Evolutionary conservation across 1,139 yeast genomes (phyloP).

Genomic region (Yamadazyma sp.): DNA sequence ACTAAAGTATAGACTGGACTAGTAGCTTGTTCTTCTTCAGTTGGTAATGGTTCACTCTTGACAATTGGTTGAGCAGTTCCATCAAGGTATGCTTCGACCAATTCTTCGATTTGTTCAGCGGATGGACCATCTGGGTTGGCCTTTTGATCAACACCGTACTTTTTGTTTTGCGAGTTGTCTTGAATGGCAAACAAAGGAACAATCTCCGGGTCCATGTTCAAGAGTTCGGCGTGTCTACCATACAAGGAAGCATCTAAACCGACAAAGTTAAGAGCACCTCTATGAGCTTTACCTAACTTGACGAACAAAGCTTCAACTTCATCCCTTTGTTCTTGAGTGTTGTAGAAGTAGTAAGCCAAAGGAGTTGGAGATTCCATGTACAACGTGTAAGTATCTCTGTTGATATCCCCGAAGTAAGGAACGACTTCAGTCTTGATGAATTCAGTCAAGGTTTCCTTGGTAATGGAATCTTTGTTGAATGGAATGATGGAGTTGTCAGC

Average conservation of each 20-base stretch:
- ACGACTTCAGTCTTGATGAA: conserved; percentile 71
- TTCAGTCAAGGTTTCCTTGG: conserved; percentile 39
- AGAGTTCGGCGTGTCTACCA: conserved; percentile 87
- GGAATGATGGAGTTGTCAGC: conserved; percentile 31
- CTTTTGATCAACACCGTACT: conserved; percentile 65
- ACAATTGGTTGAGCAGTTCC: conserved; percentile 72
- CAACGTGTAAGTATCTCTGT: conserved; percentile 73
- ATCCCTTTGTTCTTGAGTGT: conserved; percentile 63
- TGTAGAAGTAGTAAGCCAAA: conserved; percentile 85
- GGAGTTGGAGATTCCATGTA: conserved; percentile 78
- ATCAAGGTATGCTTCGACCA: conserved; percentile 61
- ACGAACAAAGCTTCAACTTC: conserved; percentile 52
- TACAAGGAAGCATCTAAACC: conserved; percentile 79
- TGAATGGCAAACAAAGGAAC: conserved; percentile 93
- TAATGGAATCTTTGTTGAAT: conserved; percentile 17
- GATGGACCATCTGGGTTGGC: conserved; percentile 42
- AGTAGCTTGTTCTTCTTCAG: conserved; percentile 62
- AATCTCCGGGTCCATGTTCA: conserved; percentile 76
- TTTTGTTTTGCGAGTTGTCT: conserved; percentile 63
- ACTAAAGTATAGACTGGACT: conserved; percentile 77
- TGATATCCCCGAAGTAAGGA: conserved; percentile 90
- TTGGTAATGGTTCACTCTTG: conserved; percentile 85
- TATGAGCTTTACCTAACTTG: conserved; percentile 67
- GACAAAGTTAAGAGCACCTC: conserved; percentile 85
- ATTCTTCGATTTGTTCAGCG: conserved; percentile 47